Evolutionary conservation across 1,284 basidiomycete species (phyloP), one percentile per base, ranked within the genome.

Genomic region (Sporisorium reilianum): DNA sequence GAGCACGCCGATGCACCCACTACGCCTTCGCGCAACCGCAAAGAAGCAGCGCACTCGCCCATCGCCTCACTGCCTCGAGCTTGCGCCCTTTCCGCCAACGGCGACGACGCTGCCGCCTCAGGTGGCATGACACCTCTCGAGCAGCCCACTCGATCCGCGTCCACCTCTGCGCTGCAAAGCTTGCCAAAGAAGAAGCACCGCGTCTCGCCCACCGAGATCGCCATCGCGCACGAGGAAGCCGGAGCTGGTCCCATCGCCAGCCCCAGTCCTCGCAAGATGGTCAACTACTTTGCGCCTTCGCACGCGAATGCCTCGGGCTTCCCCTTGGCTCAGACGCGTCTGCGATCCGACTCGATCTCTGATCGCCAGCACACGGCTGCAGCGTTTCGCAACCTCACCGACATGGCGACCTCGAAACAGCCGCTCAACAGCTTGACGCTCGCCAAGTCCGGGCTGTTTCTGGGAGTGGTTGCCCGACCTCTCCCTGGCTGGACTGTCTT

Each of bases 221-320:
- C 72, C 45, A 70, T 75, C n/a, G 72, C 72, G 7, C 72, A 75
- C 53, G 72, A 75, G 48, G 66, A 69, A 51, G 72, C 72, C 5
- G 72, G 66, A n/a, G 66, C 72, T 20, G 72, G 72, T 5, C 72
- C 72, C 28, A 55, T 63, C 11, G 72, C 58, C 6, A 70, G 63
- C 42, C 72, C 72, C 1, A 70, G 66, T 40, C 72, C 72, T 18
- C 58, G 63, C 46, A 75, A 75, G 45, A 58, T 65, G 59, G 40
- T 54, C 32, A 64, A 68, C 55, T 74, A 68, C 50, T 68, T 74
- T 45, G 52, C 68, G 2, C 12, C 49, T 22, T 18, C 51, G 14
- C 36, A 50, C 10, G 25, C 50, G 20, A 11, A 23, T 5, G 55
- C 32, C 7, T 38, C 48, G 30, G 61, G 38, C 5, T 44, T 38